Evolutionary conservation across 192 early-diverging fungal species (phyloP), one percentile per base, ranked within the genome.

Genomic region (Globomyces pollinis-pini): DNA sequence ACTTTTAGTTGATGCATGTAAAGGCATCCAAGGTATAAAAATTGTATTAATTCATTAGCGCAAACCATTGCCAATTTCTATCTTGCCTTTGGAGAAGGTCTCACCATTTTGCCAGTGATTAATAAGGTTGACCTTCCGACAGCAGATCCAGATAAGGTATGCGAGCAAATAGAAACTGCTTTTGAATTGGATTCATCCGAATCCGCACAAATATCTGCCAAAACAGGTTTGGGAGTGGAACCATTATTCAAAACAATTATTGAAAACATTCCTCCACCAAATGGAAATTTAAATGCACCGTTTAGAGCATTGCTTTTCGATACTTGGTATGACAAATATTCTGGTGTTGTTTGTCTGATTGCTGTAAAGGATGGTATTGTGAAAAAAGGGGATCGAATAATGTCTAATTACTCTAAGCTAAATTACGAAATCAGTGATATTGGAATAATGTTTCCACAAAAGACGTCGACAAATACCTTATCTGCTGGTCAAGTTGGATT

Each of bases 41-140:
- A 20, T 47, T 26, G 2, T 1, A 47, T 26, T 47, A 47, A 47
- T 26, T 26, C 44, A 47, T n/a, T n/a, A n/a, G 95, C 95, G 1
- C 95, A 98, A 69, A 98, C 95, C 2, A 92, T 96, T 11, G 93
- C 95, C 20, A 98, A 96, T 73, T 98, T 94, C 69, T 94, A 85
- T 60, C 64, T 96, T 39, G 95, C 95, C 7, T 93, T 90, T 77
- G 84, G 86, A 18, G 79, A 95, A 66, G 88, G 82, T 12, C 78
- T 98, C 59, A 70, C 64, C 13, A 85, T 98, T 44, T 77, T 98
- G 7, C 93, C 95, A 2, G 87, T 94, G 30, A 67, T 98, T 28
- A 98, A 98, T 66, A 98, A 94, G 74, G 80, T 98, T 41, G 94
- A 98, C 74, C 75, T 98, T 18, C 91, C 89, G 3, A 76, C 85